A percentile compares a stretch with the other conserved stretches of the same genome.
Evolutionary conservation across 2,329 filamentous ascomycete genomes (phyloP).

Genomic region (Leptodontidium sp.): DNA sequence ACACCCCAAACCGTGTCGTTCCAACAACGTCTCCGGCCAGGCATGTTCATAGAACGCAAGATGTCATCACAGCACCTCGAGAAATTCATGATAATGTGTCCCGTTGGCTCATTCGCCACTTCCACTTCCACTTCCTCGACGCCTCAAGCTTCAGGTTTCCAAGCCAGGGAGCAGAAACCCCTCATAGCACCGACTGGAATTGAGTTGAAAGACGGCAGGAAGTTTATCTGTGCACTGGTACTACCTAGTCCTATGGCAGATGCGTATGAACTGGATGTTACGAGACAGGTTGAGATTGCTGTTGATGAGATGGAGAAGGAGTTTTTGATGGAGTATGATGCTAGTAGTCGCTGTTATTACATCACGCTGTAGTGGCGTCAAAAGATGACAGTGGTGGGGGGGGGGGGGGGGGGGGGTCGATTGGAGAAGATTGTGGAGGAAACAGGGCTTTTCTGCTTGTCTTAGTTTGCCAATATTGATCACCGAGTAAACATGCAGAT

Average conservation of each 20-base stretch:
- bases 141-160: neutral
- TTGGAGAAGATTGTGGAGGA: neutral
- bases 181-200: constrained; percentile 17
- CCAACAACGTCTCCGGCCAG: constrained; percentile 52
- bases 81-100: constrained; percentile 10
- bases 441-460: too few species aligned
- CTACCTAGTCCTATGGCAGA: constrained; percentile 47
- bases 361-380: constrained; percentile 26
- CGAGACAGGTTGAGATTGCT: constrained; percentile 49
- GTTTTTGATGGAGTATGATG: constrained; percentile 55
- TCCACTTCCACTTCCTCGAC: neutral
- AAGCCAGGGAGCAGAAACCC: constrained; percentile 16
- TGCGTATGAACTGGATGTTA: constrained; percentile 52
- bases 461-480: too few species aligned
- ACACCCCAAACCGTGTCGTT: constrained; percentile 45
- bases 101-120: neutral
- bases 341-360: constrained; percentile 54
- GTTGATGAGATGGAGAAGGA: constrained; percentile 51
- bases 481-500: too few species aligned
- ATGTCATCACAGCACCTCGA: neutral
- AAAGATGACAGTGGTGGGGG: neutral
- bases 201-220: constrained; percentile 13
- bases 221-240: constrained; percentile 51
- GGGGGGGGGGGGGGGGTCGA: neutral
- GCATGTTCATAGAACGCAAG: constrained; percentile 48